These are phyloP conservation scores for Ascochyta rabiei DNA, from an alignment of 2,329 filamentous ascomycete genomes.

Conservation along the genomic window DNA sequence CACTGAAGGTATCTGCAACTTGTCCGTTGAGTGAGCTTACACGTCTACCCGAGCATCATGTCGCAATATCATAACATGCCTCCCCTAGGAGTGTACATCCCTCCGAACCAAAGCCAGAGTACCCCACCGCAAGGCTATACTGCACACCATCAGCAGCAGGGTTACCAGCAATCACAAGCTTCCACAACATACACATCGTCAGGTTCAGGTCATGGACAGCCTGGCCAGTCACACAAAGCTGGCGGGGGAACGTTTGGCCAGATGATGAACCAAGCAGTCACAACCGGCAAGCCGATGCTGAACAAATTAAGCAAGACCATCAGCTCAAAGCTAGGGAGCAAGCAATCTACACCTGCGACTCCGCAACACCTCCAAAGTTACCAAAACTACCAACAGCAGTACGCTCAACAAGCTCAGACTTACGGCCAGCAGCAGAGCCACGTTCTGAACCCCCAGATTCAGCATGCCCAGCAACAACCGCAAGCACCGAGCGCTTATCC, in stretches of 20 bases:
- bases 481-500: conserved; percentile 27
- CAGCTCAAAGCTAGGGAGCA: conserved; percentile 41
- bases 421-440: conserved; percentile 25
- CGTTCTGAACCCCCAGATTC: conserved; percentile 23
- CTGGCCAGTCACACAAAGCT: conserved; percentile 27
- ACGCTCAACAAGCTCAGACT: conserved; percentile 27
- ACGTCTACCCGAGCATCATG: conserved; percentile 23
- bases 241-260: conserved; percentile 33
- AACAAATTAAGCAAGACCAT: conserved; percentile 47
- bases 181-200: conserved; percentile 25
- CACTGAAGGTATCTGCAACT: not conserved
- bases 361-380: conserved; percentile 41
- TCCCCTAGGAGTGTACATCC: conserved; percentile 36
- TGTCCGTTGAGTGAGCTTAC: not conserved
- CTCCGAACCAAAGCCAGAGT: conserved; percentile 28
- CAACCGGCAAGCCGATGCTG: conserved; percentile 44
- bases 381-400: conserved; percentile 40
- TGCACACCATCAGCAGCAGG: conserved; percentile 30
- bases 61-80: conserved; percentile 42
- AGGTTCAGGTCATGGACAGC: conserved; percentile 20
- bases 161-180: conserved; percentile 21
- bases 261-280: conserved; percentile 46
- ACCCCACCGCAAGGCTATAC: conserved; percentile 23
- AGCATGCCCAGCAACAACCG: conserved; percentile 19
- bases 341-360: conserved; percentile 27